phyloP scores from a whole-genome alignment of 1,139 yeast genomes.

The Nadsonia starkeyi-henricii region DNA sequence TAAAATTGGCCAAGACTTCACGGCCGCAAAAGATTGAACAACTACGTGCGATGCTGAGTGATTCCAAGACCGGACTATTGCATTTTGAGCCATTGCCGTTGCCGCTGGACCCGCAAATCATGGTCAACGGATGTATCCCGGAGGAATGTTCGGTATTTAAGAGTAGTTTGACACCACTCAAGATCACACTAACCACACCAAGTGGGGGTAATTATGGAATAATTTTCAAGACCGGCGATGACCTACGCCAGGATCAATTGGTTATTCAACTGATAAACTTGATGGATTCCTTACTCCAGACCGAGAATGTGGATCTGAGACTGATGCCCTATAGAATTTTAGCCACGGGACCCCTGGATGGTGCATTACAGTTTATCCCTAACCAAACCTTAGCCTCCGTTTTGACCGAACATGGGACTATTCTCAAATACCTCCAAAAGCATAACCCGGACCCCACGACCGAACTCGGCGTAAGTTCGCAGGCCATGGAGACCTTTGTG shows the following conservation, averaged over 20 bases:
- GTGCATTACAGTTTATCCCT: constrained; percentile 85
- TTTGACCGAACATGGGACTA: constrained; percentile 51
- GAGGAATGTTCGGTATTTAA: constrained; percentile 79
- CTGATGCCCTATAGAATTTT: constrained; percentile 81
- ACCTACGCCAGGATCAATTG: constrained; percentile 87
- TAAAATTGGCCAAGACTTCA: constrained; percentile 38
- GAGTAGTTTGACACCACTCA: constrained; percentile 77
- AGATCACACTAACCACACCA: constrained; percentile 58
- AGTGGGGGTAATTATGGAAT: constrained; percentile 51
- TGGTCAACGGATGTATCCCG: constrained; percentile 62
- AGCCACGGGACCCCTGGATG: constrained; percentile 84
- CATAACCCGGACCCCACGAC: constrained; percentile 43
- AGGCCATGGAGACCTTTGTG: constrained; percentile 85
- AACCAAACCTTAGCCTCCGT: constrained; percentile 83
- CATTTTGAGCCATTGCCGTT: constrained; percentile 45
- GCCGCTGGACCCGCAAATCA: constrained; percentile 58
- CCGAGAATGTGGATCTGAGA: constrained; percentile 79
- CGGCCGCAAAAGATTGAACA: constrained; percentile 43
- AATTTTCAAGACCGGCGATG: constrained; percentile 95
- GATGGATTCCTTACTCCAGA: constrained; percentile 79
- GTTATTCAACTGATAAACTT: constrained; percentile 82
- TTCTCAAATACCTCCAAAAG: constrained; percentile 51
- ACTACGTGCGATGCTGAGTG: constrained; percentile 23
- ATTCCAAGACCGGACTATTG: constrained; percentile 27
- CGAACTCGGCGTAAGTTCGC: constrained; percentile 50